Conservation (phyloP, 306 rosid species). For the Vigna angularis region DNA sequence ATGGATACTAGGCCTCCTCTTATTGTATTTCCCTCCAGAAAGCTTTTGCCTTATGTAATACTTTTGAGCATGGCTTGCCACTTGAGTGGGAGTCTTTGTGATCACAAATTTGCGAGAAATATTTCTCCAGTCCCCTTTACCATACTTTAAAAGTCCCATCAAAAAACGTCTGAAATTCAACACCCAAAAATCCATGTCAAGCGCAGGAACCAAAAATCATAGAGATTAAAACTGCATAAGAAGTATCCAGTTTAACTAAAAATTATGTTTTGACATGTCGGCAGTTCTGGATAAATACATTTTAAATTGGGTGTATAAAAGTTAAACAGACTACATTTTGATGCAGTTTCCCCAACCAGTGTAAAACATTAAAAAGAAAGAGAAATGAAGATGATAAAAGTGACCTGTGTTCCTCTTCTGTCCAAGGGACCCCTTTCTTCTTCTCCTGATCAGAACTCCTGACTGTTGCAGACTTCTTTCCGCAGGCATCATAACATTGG, state of each 20-base stretch:
- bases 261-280: conserved; percentile 12
- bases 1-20: conserved; percentile 74
- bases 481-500: conserved; percentile 46
- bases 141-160: conserved; percentile 64
- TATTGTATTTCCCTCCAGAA: conserved; percentile 59
- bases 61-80: conserved; percentile 64
- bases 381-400: conserved; percentile 13
- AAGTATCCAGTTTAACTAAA: too few relatives aligned
- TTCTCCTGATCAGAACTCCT: conserved; percentile 63
- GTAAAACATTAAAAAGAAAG: not conserved
- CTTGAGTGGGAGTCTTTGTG: conserved; percentile 53
- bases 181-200: conserved; percentile 30
- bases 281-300: not conserved
- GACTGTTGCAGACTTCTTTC: conserved; percentile 54
- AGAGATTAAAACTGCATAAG: conserved; percentile 2
- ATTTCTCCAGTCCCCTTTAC: conserved; percentile 74
- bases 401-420: conserved; percentile 81
- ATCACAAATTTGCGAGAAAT: conserved; percentile 65
- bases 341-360: not conserved
- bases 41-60: conserved; percentile 70
- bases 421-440: conserved; percentile 54
- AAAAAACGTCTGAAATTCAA: conserved; percentile 63
- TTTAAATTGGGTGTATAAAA: not conserved
- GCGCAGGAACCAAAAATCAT: not conserved
- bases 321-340: not conserved